Percentiles rank a stretch among this genome's conserved stretches.
These are phyloP conservation scores for Cyberlindnera sargentensis DNA, from an alignment of 805 yeast genomes.

Conservation along the genomic window DNA sequence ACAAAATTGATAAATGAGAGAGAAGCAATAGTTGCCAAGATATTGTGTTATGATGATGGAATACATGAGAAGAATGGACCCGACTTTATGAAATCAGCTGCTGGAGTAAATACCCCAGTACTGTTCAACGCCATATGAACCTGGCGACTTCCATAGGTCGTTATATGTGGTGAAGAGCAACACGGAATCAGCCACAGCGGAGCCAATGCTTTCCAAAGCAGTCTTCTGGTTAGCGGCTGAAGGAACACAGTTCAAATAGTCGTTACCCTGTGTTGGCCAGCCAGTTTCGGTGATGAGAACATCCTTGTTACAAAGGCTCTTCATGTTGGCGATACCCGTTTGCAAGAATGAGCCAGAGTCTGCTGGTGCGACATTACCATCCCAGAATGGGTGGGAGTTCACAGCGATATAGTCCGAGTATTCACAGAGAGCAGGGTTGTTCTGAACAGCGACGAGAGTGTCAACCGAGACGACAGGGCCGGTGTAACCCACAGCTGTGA, in stretches of 20 bases:
- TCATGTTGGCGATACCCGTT: slow-evolving; percentile 38
- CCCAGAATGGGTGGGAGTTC: slow-evolving; percentile 63
- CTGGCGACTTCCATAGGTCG: slow-evolving; percentile 57
- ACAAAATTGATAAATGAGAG: no score
- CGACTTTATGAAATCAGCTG: neutral
- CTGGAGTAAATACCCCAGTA: slow-evolving; percentile 34
- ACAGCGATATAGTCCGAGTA: slow-evolving; percentile 59
- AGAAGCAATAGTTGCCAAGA: no score
- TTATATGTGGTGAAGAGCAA: slow-evolving; percentile 55
- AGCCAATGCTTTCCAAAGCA: slow-evolving; percentile 44
- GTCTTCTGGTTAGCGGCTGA: slow-evolving; percentile 42
- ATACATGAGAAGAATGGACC: neutral
- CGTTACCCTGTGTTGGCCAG: slow-evolving; percentile 59
- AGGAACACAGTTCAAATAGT: slow-evolving; percentile 51
- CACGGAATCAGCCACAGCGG: slow-evolving; percentile 39
- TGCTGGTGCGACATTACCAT: slow-evolving; percentile 42
- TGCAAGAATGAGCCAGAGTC: slow-evolving; percentile 49
- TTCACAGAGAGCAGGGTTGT: slow-evolving; percentile 46
- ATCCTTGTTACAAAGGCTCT: slow-evolving; percentile 39
- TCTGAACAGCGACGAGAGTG: slow-evolving; percentile 52
- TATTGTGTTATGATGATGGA: no score
- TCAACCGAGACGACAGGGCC: slow-evolving; percentile 62
- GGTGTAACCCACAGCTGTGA: slow-evolving; percentile 38
- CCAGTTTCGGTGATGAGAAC: slow-evolving; percentile 56
- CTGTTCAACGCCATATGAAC: slow-evolving; percentile 51